Conservation (phyloP, 2,329 filamentous ascomycete genomes). For the Colletotrichum lentis region DNA sequence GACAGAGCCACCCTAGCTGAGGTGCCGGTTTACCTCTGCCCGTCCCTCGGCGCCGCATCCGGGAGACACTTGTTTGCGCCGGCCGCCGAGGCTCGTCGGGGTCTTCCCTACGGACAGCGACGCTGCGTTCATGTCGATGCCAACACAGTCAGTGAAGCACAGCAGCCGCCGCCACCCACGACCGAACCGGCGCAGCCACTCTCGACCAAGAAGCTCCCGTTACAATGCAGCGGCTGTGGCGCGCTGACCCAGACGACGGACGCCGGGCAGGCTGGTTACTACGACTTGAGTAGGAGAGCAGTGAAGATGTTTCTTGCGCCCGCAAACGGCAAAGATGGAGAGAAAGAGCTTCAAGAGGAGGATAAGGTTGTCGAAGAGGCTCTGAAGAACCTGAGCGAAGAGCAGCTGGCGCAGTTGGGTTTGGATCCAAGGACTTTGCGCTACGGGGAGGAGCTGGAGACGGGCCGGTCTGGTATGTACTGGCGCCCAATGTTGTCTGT, state of each 20-base stretch:
- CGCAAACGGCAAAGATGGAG: constrained; percentile 41
- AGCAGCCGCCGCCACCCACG: neutral
- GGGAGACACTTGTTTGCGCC: constrained; percentile 35
- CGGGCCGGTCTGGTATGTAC: constrained; percentile 22
- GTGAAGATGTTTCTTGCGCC: constrained; percentile 58
- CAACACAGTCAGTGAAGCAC: constrained; percentile 1
- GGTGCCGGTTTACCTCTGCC: constrained; percentile 60
- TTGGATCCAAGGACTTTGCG: constrained; percentile 54
- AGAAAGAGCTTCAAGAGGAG: constrained; percentile 45
- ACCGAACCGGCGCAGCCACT: constrained; percentile 1
- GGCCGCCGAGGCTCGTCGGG: constrained; percentile 34
- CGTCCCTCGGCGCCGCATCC: constrained; percentile 39
- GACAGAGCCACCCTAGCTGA: constrained; percentile 50
- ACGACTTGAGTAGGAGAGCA: constrained; percentile 59
- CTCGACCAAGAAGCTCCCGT: constrained; percentile 53
- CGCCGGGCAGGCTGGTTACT: constrained; percentile 64
- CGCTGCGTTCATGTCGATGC: constrained; percentile 44
- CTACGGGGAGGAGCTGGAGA: constrained; percentile 42
- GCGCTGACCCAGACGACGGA: constrained; percentile 67
- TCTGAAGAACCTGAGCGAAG: constrained; percentile 53
- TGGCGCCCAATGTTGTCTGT: neutral
- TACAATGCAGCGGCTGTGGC: constrained; percentile 71
- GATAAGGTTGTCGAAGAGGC: constrained; percentile 58
- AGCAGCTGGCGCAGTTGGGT: constrained; percentile 56
- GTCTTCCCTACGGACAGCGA: constrained; percentile 33